Base-by-base conservation (phyloP, 805 yeast genomes). In the Zygosaccharomyces bailii region DNA sequence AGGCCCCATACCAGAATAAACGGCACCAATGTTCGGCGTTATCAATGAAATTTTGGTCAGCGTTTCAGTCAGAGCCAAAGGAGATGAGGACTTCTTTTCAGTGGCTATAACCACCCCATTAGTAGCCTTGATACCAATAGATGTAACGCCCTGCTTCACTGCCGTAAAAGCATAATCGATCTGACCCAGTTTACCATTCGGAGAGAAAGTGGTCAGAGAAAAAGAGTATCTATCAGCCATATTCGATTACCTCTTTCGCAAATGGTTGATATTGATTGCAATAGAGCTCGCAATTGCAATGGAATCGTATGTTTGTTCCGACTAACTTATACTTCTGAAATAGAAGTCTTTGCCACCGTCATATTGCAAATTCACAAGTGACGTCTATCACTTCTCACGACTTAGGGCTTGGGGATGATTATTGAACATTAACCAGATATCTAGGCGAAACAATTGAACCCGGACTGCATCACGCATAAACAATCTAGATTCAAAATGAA, bases 161-260 rank as follows among this genome's bases (percentile, higher is more conserved):
- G 96, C 98, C 55, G 91, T 90, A 57, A 93, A 74, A 13, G 99
- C 99, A 67, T 93, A 91, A 67, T 93, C 99, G 58, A 93, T 93
- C 72, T 93, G 99, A 39, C 90, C 96, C 54, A 93, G 79, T 73
- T 93, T 93, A 55, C 99, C 99, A 68, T 96, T 87, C 61, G 99
- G 99, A 39, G 98, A 91, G 67, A 93, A 93, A 13, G 99, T 93
- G 19, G 99, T 93, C 51, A 93, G 77, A 18, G 99, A 93, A 65
- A 93, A 93, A 16, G 98, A 89, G 70, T 93, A 93, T 76, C 99
- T 82, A 68, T 93, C 99, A 48, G 99, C 96, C 98, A 93, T 93
- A 6, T 4, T 25, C 10, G 17, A 8, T 17, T 24, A 36, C 2
- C 1, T 11, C 20, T 25, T 24, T 24, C 9, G 9, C n/a, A 17